Evolutionary conservation across 345 rosid genomes (phyloP).

Genomic region (Passiflora organensis): DNA sequence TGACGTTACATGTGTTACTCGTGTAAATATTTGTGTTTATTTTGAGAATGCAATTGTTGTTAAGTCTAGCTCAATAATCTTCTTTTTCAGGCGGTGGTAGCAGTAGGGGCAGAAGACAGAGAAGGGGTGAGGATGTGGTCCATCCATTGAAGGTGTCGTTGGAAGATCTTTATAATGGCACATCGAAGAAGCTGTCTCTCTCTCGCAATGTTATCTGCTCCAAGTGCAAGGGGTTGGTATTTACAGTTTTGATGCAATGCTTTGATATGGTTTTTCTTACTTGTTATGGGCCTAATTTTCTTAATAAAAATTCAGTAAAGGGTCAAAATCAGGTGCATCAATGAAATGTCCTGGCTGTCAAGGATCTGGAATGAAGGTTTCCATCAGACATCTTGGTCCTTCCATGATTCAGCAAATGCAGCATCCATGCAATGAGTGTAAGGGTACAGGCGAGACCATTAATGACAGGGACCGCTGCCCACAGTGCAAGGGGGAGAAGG

Average conservation of each 20-base stretch:
- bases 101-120: constrained; percentile 53
- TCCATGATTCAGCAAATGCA: constrained; percentile 63
- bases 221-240: constrained; percentile 53
- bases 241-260: not conserved
- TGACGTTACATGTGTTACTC: no score
- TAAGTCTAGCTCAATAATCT: not conserved
- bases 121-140: constrained; percentile 51
- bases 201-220: constrained; percentile 44
- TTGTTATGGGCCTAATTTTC: not conserved
- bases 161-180: constrained; percentile 60
- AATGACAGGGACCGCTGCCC: constrained; percentile 51
- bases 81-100: constrained; percentile 41
- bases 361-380: constrained; percentile 54
- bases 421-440: constrained; percentile 51
- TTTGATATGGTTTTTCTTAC: no score
- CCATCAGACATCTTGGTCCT: constrained; percentile 37
- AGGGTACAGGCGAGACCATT: constrained; percentile 55
- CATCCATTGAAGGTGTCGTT: constrained; percentile 47
- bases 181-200: constrained; percentile 54
- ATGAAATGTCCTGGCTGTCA: constrained; percentile 47
- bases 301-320: constrained; percentile 34
- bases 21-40: no score
- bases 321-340: constrained; percentile 52
- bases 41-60: not conserved
- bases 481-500: constrained; percentile 46